A percentile compares a stretch with the other conserved stretches of the same genome.
Evolutionary conservation across 768 basidiomycete genomes (phyloP).

Genomic region (Rhizopogon vesiculosus): DNA sequence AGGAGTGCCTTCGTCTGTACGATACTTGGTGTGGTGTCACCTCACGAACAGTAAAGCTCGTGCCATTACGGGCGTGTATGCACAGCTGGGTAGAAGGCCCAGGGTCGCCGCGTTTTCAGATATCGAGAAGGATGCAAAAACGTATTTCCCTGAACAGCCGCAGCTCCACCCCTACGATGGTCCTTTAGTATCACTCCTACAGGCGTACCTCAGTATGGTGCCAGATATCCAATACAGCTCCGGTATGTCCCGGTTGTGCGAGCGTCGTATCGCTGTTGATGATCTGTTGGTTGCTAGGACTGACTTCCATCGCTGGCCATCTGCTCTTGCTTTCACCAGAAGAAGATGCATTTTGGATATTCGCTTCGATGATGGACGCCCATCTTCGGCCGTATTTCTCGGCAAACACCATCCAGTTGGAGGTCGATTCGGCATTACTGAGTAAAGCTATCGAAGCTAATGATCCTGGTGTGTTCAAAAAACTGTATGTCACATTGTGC

Average conservation of each 20-base stretch:
- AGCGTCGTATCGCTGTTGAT: not conserved
- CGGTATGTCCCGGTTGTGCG: slow-evolving; percentile 36
- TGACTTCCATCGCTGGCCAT: slow-evolving; percentile 68
- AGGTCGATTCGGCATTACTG: slow-evolving; percentile 73
- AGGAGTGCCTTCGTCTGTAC: slow-evolving; percentile 78
- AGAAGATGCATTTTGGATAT: slow-evolving; percentile 91
- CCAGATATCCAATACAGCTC: slow-evolving; percentile 69
- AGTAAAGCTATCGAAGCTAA: slow-evolving; percentile 61
- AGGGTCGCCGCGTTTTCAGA: slow-evolving; percentile 42
- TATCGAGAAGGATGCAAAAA: slow-evolving; percentile 56
- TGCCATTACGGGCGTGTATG: slow-evolving; percentile 64
- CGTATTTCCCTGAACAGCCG: slow-evolving; percentile 52
- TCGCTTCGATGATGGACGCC: slow-evolving; percentile 80
- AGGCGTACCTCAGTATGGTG: slow-evolving; percentile 82
- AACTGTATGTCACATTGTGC: slow-evolving; percentile 59
- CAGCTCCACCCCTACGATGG: slow-evolving; percentile 55
- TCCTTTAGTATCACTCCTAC: slow-evolving; percentile 52
- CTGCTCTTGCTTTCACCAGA: slow-evolving; percentile 73
- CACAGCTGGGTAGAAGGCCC: slow-evolving; percentile 53
- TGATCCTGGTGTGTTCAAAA: slow-evolving; percentile 58
- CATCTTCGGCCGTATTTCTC: slow-evolving; percentile 80
- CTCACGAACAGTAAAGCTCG: slow-evolving; percentile 74
- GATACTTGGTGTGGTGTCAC: slow-evolving; percentile 82
- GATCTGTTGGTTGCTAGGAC: slow-evolving; percentile 34
- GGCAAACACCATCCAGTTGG: slow-evolving; percentile 53